Evolutionary conservation across 2,329 filamentous ascomycete genomes (phyloP), one percentile per base, ranked within the genome.

Genomic region (Metarhizium robertsii): DNA sequence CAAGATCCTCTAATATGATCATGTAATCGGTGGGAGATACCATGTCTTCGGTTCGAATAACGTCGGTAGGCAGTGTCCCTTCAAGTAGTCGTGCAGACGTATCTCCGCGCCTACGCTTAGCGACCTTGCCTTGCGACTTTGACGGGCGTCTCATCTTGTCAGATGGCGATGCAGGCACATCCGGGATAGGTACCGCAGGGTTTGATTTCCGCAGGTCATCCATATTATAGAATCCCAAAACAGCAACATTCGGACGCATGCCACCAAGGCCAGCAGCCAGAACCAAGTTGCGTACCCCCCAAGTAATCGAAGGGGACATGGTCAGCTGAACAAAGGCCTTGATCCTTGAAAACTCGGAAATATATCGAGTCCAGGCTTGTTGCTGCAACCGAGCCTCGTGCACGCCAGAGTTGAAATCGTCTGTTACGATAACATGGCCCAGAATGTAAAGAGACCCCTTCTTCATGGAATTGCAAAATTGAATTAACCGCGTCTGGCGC

Each of bases 391-490:
- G 87, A 3, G 88, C 89, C 69, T 95, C 90, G 5, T 88, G 83
- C 8, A 95, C 87, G 4, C 89, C 87, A 3, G 80, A 79, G 20
- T 82, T 81, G 64, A 95, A 95, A 65, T 95, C 87, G 57, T 89
- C 80, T 0, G 88, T 90, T 3, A 95, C 89, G 57, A 95, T 91
- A 47, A 95, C 88, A 69, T 95, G 90, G 0, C 90, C 90, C 1
- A 95, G 76, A 10, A 95, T 88, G 67, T 94, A 95, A 1, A 95
- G 70, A 0, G 84, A 85, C 0, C 90, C 91, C 65, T 95, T 95
- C 67, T 95, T 95, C 67, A 95, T 74, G 0, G 89, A 91, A 67
- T 95, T 95, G 71, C 90, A 95, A 62, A 95, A 95, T 57, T 92
- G 88, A 2, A 95, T 92, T 45, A 95, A 79, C 46, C 88, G 86